Evolutionary conservation across 306 rosid species (phyloP).

Genomic region (Cicer cuneatum): DNA sequence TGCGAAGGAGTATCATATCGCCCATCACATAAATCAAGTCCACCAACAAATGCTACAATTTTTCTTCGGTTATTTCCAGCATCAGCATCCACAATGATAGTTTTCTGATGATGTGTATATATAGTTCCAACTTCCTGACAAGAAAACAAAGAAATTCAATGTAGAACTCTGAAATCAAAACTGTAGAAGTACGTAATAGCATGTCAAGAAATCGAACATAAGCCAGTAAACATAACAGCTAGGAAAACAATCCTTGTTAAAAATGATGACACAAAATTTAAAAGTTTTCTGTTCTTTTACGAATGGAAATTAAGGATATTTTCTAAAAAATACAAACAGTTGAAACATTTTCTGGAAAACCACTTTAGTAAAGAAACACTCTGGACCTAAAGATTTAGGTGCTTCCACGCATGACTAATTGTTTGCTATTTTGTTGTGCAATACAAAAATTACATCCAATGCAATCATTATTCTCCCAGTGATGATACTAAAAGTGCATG

Average conservation of each 20-base stretch:
- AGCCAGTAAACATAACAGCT: slow-evolving; percentile 22
- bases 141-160: slow-evolving; percentile 39
- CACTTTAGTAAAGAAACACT: background rate
- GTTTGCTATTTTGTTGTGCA: too few species aligned
- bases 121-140: slow-evolving; percentile 93
- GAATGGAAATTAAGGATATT: background rate
- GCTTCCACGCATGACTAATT: too few species aligned
- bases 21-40: slow-evolving; percentile 97
- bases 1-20: slow-evolving; percentile 91
- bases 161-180: slow-evolving; percentile 38
- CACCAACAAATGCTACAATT: slow-evolving; percentile 94
- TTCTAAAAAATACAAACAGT: slow-evolving; percentile 19
- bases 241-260: slow-evolving; percentile 37
- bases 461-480: background rate
- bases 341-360: slow-evolving; percentile 20
- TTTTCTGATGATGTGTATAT: slow-evolving; percentile 98
- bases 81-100: slow-evolving; percentile 91
- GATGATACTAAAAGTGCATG: background rate
- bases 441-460: too few species aligned
- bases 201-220: slow-evolving; percentile 3
- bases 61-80: slow-evolving; percentile 82
- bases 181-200: slow-evolving; percentile 28
- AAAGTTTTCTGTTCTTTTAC: slow-evolving; percentile 29
- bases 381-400: background rate
- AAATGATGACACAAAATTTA: slow-evolving; percentile 14